These are phyloP conservation scores for Salix koriyanagi DNA, from an alignment of 345 rosid species.

Conservation along the genomic window DNA sequence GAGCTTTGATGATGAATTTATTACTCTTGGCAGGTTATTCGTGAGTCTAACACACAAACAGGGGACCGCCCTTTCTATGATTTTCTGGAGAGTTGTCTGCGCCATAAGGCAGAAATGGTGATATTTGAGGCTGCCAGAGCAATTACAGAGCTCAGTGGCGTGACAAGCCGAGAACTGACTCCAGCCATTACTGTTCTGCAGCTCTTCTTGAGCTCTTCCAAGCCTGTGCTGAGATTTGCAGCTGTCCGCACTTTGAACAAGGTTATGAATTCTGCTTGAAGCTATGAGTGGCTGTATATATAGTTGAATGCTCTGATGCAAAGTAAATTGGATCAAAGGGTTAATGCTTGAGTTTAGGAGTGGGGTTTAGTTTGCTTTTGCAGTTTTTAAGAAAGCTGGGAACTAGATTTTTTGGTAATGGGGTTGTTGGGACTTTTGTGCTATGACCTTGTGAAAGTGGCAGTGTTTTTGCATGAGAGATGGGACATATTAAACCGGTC, in stretches of 20 bases:
- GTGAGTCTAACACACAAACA: constrained; percentile 72
- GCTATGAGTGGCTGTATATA: not conserved
- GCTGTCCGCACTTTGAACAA: constrained; percentile 97
- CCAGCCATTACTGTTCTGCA: constrained; percentile 98
- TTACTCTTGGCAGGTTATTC: constrained; percentile 60
- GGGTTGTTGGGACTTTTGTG: not conserved
- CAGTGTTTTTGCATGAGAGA: not conserved
- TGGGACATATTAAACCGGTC: not conserved
- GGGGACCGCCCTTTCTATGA: constrained; percentile 97
- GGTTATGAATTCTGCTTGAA: constrained; percentile 36
- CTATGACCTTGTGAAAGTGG: not conserved
- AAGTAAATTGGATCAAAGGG: not conserved
- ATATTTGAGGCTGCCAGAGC: constrained; percentile 99
- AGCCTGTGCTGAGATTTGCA: constrained; percentile 95
- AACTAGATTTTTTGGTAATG: not conserved
- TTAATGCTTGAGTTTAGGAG: not conserved
- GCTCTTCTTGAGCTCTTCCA: constrained; percentile 94
- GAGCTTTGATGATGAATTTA: constrained; percentile 4
- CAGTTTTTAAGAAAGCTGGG: not conserved
- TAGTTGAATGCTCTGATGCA: not conserved
- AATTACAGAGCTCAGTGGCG: constrained; percentile 94
- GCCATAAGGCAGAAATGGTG: constrained; percentile 98
- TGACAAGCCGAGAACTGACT: constrained; percentile 85
- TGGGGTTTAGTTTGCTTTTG: not conserved
- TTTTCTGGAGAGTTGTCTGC: constrained; percentile 90